A percentile compares a stretch with the other conserved stretches of the same genome.
These are phyloP conservation scores for Monosporascus cannonballus DNA, from an alignment of 2,329 filamentous ascomycete genomes.

Conservation along the genomic window DNA sequence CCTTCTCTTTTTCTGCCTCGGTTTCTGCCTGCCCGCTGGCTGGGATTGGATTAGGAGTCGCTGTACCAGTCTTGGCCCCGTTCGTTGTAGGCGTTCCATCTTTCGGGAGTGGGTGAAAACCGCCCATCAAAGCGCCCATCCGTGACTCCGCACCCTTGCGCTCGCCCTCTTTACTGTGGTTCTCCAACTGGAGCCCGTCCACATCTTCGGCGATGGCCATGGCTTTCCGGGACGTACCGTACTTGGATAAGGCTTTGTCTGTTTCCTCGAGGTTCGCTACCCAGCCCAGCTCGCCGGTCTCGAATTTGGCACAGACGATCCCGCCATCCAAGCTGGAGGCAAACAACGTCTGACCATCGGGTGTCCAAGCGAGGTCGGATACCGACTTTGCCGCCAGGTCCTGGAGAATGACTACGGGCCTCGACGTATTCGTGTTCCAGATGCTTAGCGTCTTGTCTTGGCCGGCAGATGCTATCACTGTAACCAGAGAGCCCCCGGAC, in stretches of 20 bases:
- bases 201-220: slow-evolving; percentile 91
- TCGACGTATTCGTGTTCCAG: slow-evolving; percentile 94
- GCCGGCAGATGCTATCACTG: slow-evolving; percentile 92
- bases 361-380: slow-evolving; percentile 89
- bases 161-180: slow-evolving; percentile 87
- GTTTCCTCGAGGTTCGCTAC: slow-evolving; percentile 83
- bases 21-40: slow-evolving; percentile 27
- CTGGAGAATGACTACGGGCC: slow-evolving; percentile 84
- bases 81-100: slow-evolving; percentile 41
- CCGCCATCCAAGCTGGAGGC: slow-evolving; percentile 85
- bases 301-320: slow-evolving; percentile 76
- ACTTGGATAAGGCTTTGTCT: slow-evolving; percentile 87
- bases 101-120: slow-evolving; percentile 53
- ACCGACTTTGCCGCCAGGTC: slow-evolving; percentile 88
- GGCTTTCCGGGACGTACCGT: slow-evolving; percentile 78
- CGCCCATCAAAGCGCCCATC: slow-evolving; percentile 98
- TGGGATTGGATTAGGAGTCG: slow-evolving; percentile 30
- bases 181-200: slow-evolving; percentile 79
- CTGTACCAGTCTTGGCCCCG: slow-evolving; percentile 39
- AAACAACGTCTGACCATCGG: slow-evolving; percentile 82
- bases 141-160: slow-evolving; percentile 83
- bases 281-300: slow-evolving; percentile 82
- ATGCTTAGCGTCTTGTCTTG: slow-evolving; percentile 95
- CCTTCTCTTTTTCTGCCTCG: slow-evolving; percentile 20
- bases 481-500: slow-evolving; percentile 55